Conservation (phyloP, 2,329 filamentous ascomycete genomes). For the Fusarium sp. region DNA sequence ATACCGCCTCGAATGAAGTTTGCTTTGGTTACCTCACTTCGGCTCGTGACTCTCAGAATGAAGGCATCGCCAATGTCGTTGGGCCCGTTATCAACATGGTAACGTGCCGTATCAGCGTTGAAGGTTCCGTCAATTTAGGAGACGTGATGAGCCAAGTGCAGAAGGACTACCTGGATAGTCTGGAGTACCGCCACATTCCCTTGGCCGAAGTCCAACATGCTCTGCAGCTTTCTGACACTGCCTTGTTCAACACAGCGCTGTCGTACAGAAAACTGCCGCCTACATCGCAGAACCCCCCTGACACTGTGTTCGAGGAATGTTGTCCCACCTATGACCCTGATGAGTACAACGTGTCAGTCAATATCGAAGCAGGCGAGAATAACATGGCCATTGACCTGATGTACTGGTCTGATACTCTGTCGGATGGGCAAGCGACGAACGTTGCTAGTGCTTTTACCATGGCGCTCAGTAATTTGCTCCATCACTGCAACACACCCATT, state of each 20-base stretch:
- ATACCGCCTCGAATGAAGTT: conserved; percentile 60
- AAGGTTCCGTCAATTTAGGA: neutral
- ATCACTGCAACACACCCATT: conserved; percentile 15
- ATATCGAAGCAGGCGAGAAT: conserved; percentile 33
- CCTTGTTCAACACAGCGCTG: conserved; percentile 44
- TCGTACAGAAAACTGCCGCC: conserved; percentile 43
- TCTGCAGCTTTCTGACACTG: conserved; percentile 34
- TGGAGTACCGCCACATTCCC: conserved; percentile 27
- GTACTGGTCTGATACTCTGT: conserved; percentile 42
- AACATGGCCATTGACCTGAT: conserved; percentile 42
- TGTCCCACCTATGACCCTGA: conserved; percentile 43
- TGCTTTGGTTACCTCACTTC: conserved; percentile 67
- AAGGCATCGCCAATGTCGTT: conserved; percentile 60
- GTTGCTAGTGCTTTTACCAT: conserved; percentile 33
- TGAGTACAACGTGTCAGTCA: conserved; percentile 41
- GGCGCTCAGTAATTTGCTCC: conserved; percentile 37
- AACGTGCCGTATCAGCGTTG: conserved; percentile 60
- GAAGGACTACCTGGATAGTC: conserved; percentile 29
- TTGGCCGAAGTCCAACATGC: conserved; percentile 41
- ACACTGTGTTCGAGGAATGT: conserved; percentile 40
- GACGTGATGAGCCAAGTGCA: conserved; percentile 22
- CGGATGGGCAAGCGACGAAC: conserved; percentile 34
- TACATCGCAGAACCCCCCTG: neutral
- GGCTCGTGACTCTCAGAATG: conserved; percentile 63
- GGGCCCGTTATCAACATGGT: conserved; percentile 70